These are phyloP conservation scores for Afroboletus lepidellus DNA, from an alignment of 1,284 basidiomycete species.

Conservation along the genomic window DNA sequence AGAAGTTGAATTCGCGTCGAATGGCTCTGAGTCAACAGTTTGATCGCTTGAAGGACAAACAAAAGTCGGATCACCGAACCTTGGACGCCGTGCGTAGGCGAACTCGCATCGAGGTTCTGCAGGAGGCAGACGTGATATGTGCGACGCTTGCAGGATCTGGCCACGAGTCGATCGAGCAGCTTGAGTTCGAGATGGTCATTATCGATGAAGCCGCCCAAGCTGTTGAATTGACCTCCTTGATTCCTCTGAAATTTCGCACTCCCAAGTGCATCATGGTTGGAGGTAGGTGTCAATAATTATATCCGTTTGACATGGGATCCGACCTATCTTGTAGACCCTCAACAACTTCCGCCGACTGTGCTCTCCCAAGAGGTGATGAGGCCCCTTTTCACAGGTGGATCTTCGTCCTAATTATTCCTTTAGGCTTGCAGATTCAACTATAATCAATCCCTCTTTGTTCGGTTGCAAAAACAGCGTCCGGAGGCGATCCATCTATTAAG, in stretches of 20 bases:
- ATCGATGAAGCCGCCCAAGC: conserved; percentile 99
- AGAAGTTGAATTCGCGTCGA: conserved; percentile 64
- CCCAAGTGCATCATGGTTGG: conserved; percentile 93
- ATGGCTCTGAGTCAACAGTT: conserved; percentile 66
- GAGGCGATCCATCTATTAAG: conserved; percentile 89
- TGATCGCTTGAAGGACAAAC: conserved; percentile 79
- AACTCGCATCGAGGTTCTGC: conserved; percentile 73
- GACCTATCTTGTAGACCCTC: conserved; percentile 65
- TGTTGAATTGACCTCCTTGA: conserved; percentile 94
- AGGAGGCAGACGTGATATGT: conserved; percentile 92
- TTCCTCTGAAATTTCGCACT: conserved; percentile 90
- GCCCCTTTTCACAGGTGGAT: neutral
- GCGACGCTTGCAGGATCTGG: conserved; percentile 92
- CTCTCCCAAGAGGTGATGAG: conserved; percentile 72
- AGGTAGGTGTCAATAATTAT: conserved; percentile 44
- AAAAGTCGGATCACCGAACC: conserved; percentile 71
- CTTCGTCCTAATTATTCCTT: conserved; percentile 10
- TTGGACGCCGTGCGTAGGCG: conserved; percentile 77
- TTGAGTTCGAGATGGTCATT: conserved; percentile 94
- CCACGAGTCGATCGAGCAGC: conserved; percentile 80
- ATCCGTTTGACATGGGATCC: neutral
- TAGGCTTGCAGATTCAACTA: conserved; percentile 81
- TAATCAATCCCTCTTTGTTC: conserved; percentile 92
- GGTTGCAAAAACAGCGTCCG: conserved; percentile 78
- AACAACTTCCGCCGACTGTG: conserved; percentile 96